Evolutionary conservation across 1,284 basidiomycete species (phyloP).

Genomic region (Neotropicomus parvogracilis): DNA sequence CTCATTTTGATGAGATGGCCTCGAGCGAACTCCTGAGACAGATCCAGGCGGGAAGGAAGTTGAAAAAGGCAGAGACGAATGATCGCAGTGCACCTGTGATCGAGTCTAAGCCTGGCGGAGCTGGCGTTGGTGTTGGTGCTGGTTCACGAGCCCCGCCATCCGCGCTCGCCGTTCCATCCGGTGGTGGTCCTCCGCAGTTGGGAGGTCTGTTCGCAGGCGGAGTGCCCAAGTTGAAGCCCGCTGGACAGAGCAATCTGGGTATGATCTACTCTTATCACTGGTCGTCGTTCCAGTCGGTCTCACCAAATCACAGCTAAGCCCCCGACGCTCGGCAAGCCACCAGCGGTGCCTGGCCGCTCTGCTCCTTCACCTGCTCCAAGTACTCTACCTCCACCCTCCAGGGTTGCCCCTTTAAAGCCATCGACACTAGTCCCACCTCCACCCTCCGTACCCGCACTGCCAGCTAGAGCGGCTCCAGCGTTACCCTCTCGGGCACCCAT

Average conservation of each 20-base stretch:
- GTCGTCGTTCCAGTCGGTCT: slow-evolving; percentile 16
- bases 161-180: slow-evolving; percentile 28
- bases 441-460: slow-evolving; percentile 17
- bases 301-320: slow-evolving; percentile 49
- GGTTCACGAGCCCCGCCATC: slow-evolving; percentile 34
- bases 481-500: slow-evolving; percentile 23
- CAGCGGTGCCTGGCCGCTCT: slow-evolving; percentile 57
- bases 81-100: slow-evolving; percentile 75
- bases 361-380: slow-evolving; percentile 33
- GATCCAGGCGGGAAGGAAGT: slow-evolving; percentile 74
- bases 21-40: slow-evolving; percentile 68
- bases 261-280: slow-evolving; percentile 22
- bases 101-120: slow-evolving; percentile 48
- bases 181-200: slow-evolving; percentile 69
- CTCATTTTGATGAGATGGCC: slow-evolving; percentile 47
- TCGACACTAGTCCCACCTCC: slow-evolving; percentile 27
- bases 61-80: slow-evolving; percentile 80
- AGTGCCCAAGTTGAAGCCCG: slow-evolving; percentile 83
- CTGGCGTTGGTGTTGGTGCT: slow-evolving; percentile 33
- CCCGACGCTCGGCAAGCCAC: slow-evolving; percentile 61
- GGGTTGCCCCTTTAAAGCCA: slow-evolving; percentile 31
- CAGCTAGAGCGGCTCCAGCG: slow-evolving; percentile 26
- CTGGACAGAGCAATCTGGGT: slow-evolving; percentile 60
- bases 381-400: slow-evolving; percentile 35
- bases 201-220: slow-evolving; percentile 87